Conservation (phyloP, 495 filamentous ascomycete species). For the Talaromyces borbonicus region DNA sequence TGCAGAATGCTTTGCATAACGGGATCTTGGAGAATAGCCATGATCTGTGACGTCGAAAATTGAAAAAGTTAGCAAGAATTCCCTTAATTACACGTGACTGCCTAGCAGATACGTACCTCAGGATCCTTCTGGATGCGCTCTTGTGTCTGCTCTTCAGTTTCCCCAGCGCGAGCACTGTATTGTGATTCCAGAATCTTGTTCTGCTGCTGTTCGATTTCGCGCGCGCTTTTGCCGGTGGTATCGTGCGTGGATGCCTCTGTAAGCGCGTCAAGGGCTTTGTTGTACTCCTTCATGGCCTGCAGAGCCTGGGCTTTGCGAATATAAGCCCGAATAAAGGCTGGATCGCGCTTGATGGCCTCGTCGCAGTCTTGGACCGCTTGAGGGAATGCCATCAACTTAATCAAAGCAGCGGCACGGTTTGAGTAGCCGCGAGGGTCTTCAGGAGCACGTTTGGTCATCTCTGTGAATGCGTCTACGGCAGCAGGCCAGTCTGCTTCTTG, state of each 20-base stretch:
- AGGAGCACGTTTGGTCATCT: constrained; percentile 95
- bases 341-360: constrained; percentile 77
- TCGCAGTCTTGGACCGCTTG: constrained; percentile 90
- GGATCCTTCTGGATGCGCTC: constrained; percentile 87
- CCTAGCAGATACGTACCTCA: constrained; percentile 50
- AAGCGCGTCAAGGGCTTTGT: constrained; percentile 82
- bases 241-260: constrained; percentile 72
- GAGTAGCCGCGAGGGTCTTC: constrained; percentile 90
- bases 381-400: constrained; percentile 94
- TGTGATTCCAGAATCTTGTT: constrained; percentile 91
- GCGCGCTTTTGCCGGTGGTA: constrained; percentile 59
- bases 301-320: constrained; percentile 89
- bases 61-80: constrained; percentile 18
- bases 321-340: constrained; percentile 90
- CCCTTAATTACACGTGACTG: not conserved
- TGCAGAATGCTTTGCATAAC: constrained; percentile 97
- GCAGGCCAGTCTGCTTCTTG: constrained; percentile 94
- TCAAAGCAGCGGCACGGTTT: constrained; percentile 92
- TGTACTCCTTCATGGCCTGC: constrained; percentile 96
- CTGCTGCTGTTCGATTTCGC: constrained; percentile 88
- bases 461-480: constrained; percentile 87
- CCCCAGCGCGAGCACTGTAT: constrained; percentile 79
- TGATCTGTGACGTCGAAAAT: constrained; percentile 68
- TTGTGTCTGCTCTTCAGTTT: constrained; percentile 94
- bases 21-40: constrained; percentile 84